Percentiles rank a stretch among this genome's conserved stretches.
These are phyloP conservation scores for Atkinsonella hypoxylon DNA, from an alignment of 2,329 filamentous ascomycete species.

Conservation along the genomic window DNA sequence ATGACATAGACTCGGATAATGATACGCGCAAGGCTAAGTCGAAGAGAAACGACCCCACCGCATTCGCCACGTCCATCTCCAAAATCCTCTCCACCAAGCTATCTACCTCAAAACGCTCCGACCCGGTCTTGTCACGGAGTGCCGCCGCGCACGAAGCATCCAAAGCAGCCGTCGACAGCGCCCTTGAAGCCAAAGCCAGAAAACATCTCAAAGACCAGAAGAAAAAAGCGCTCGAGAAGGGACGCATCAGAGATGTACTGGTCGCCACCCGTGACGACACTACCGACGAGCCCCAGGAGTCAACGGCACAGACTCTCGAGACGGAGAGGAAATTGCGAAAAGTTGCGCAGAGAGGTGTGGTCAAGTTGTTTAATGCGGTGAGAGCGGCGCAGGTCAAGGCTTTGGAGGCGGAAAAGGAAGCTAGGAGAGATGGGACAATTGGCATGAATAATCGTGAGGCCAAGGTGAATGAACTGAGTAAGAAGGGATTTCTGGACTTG, in stretches of 20 bases:
- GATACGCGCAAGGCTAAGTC: constrained; percentile 35
- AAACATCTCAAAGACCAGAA: constrained; percentile 72
- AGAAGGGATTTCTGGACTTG: constrained; percentile 89
- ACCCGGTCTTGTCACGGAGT: constrained; percentile 85
- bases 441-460: constrained; percentile 73
- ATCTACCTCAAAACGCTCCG: constrained; percentile 64
- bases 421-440: constrained; percentile 60
- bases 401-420: constrained; percentile 59
- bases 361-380: constrained; percentile 94
- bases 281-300: constrained; percentile 29
- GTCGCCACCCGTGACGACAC: constrained; percentile 44
- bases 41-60: constrained; percentile 84
- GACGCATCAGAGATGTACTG: constrained; percentile 77
- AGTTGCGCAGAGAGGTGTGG: constrained; percentile 83
- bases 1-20: constrained; percentile 16
- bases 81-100: constrained; percentile 90
- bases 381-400: constrained; percentile 84
- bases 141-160: constrained; percentile 61
- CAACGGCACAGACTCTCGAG: constrained; percentile 46
- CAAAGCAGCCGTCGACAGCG: constrained; percentile 59
- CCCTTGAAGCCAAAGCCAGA: constrained; percentile 70
- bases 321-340: constrained; percentile 73
- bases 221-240: constrained; percentile 69
- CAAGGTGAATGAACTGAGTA: constrained; percentile 89
- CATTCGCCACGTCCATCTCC: constrained; percentile 85